phyloP scores from a whole-genome alignment of 176 grass and related monocot genomes.

The Zoysia pacifica region DNA sequence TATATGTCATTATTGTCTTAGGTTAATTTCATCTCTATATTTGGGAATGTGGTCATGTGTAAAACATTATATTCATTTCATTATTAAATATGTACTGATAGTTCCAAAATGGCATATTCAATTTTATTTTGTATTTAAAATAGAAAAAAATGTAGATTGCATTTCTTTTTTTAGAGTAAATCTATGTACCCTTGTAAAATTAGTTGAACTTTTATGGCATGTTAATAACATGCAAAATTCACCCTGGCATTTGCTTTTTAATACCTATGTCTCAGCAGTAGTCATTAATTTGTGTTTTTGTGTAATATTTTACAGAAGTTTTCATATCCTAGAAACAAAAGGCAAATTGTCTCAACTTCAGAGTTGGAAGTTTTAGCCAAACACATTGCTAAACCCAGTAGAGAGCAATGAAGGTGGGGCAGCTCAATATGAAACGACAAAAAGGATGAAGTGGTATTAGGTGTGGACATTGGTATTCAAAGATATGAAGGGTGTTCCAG shows the following conservation, averaged over 20 bases:
- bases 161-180: not conserved
- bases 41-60: not conserved
- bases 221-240: not conserved
- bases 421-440: not conserved
- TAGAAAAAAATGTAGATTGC: not conserved
- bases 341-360: not conserved
- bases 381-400: not conserved
- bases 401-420: slow-evolving; percentile 2
- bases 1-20: not conserved
- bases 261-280: not conserved
- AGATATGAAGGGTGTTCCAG: slow-evolving; percentile 46
- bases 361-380: not conserved
- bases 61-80: not conserved
- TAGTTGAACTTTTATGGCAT: not conserved
- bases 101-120: not conserved
- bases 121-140: not conserved
- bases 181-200: not conserved
- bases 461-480: slow-evolving; percentile 32
- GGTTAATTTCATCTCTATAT: not conserved
- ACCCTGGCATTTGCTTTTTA: not conserved
- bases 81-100: not conserved
- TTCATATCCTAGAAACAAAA: not conserved
- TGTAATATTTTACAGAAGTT: slow-evolving; percentile 10
- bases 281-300: not conserved
- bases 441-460: slow-evolving; percentile 60